phyloP scores from a whole-genome alignment of 2,329 filamentous ascomycete genomes.

The Elsinoe necatrix region DNA sequence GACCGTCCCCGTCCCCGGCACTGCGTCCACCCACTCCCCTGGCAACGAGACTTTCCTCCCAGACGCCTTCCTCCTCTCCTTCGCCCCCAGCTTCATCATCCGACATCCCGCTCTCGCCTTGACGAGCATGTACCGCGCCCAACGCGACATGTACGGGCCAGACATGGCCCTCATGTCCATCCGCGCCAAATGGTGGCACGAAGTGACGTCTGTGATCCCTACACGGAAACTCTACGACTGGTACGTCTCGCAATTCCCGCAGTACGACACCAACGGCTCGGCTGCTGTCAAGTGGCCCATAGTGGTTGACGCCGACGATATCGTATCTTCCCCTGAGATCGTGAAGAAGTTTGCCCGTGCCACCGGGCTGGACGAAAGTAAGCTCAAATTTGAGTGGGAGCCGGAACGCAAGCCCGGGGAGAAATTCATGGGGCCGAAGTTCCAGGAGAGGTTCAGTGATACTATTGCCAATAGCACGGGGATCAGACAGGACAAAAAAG shows the following conservation, averaged over 20 bases:
- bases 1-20: conserved; percentile 9
- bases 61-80: conserved; percentile 13
- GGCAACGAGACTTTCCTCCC: conserved; percentile 5
- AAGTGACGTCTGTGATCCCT: conserved; percentile 9
- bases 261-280: background rate
- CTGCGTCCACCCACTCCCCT: background rate
- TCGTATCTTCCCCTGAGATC: background rate
- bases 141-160: conserved; percentile 8
- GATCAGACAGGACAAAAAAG: conserved; percentile 11
- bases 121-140: conserved; percentile 11
- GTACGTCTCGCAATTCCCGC: conserved; percentile 5
- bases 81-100: conserved; percentile 13
- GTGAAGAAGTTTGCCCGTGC: conserved; percentile 1
- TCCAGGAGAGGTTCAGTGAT: conserved; percentile 13
- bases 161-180: conserved; percentile 2
- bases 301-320: conserved; percentile 4
- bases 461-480: conserved; percentile 8
- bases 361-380: background rate
- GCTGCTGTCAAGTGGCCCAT: background rate
- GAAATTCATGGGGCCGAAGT: conserved; percentile 5
- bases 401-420: conserved; percentile 6
- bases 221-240: conserved; percentile 4
- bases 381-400: conserved; percentile 11
- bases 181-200: conserved; percentile 2
- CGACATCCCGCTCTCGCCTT: conserved; percentile 6